Evolutionary conservation across 257 asterid genomes (phyloP).

Genomic region (Jasminum sambac): DNA sequence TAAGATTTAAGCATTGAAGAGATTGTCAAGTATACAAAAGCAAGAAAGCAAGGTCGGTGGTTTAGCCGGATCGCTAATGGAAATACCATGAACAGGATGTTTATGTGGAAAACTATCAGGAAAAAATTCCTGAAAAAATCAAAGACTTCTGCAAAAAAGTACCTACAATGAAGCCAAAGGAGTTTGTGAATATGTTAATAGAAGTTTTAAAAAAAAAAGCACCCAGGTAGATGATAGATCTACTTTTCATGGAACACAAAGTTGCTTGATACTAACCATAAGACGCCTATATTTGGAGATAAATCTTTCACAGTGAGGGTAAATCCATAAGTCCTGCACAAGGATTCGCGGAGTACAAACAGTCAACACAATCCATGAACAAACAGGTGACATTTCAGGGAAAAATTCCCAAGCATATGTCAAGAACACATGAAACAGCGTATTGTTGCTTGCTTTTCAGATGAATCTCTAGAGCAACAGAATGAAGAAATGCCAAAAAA

Average conservation of each 20-base stretch:
- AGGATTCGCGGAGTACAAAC: slow-evolving; percentile 19
- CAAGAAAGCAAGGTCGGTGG: slow-evolving; percentile 92
- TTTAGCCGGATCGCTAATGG: slow-evolving; percentile 88
- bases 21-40: slow-evolving; percentile 81
- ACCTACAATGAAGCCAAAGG: slow-evolving; percentile 59
- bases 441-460: not conserved
- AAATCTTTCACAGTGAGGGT: slow-evolving; percentile 80
- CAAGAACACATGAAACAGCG: slow-evolving; percentile 8
- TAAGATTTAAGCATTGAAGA: slow-evolving; percentile 90
- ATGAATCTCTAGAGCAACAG: not conserved
- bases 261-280: slow-evolving; percentile 57
- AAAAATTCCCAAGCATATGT: not conserved
- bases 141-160: slow-evolving; percentile 97
- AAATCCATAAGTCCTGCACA: slow-evolving; percentile 92
- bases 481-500: not conserved
- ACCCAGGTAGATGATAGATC: too few species aligned
- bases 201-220: slow-evolving; percentile 5
- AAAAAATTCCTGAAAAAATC: slow-evolving; percentile 93
- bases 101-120: slow-evolving; percentile 89
- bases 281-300: slow-evolving; percentile 94
- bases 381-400: slow-evolving; percentile 20
- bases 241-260: slow-evolving; percentile 13
- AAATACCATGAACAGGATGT: slow-evolving; percentile 82
- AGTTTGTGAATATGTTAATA: slow-evolving; percentile 23
- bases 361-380: slow-evolving; percentile 21